Percentiles rank a stretch among this genome's conserved stretches.
phyloP scores from a whole-genome alignment of 257 asterid genomes.

The Solanum habrochaites region DNA sequence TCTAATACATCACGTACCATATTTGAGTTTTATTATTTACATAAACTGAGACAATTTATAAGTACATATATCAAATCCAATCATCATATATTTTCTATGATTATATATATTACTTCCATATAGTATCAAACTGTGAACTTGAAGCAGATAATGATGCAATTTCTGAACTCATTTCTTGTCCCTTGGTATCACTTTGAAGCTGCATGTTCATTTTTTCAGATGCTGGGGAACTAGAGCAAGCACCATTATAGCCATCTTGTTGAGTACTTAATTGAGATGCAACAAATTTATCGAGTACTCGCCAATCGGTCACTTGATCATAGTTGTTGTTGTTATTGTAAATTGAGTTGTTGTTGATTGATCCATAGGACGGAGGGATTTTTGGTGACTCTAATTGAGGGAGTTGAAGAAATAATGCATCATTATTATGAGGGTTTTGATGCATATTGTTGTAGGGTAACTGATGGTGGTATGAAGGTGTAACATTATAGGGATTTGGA shows the following conservation, averaged over 20 bases:
- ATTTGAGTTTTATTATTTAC: slow-evolving; percentile 24
- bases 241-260: neutral
- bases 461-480: neutral
- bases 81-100: neutral
- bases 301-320: slow-evolving; percentile 54
- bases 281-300: slow-evolving; percentile 55
- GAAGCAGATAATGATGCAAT: slow-evolving; percentile 17
- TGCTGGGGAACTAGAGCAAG: neutral
- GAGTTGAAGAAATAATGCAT: slow-evolving; percentile 34
- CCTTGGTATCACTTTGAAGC: slow-evolving; percentile 10
- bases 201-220: slow-evolving; percentile 9
- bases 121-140: slow-evolving; percentile 25
- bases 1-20: neutral
- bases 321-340: slow-evolving; percentile 8
- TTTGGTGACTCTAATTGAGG: slow-evolving; percentile 55
- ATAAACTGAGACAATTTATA: neutral
- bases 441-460: slow-evolving; percentile 10
- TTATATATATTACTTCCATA: slow-evolving; percentile 27
- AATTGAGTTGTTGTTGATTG: neutral
- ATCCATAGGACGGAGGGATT: slow-evolving; percentile 16
- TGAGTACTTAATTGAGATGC: slow-evolving; percentile 54
- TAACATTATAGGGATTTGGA: slow-evolving; percentile 1
- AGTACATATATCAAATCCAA: neutral
- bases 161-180: slow-evolving; percentile 16
- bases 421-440: slow-evolving; percentile 1